Evolutionary conservation across 768 basidiomycete species (phyloP).

Genomic region (Trametes gibbosa): DNA sequence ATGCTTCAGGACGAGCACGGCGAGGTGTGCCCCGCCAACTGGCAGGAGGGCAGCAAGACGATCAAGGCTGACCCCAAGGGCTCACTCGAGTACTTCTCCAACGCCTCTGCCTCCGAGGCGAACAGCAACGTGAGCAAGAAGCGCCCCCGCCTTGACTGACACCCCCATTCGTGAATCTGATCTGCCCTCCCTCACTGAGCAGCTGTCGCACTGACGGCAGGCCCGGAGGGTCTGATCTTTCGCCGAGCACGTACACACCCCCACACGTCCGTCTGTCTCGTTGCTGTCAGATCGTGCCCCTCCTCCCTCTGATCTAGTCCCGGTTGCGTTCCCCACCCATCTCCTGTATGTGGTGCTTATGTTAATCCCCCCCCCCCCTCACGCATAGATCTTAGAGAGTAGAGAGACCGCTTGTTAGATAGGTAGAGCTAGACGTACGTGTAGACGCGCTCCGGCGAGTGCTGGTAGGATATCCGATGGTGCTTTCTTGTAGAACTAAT

Average conservation of each 20-base stretch:
- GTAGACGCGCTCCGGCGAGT: slow-evolving; percentile 8
- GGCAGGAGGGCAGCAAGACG: slow-evolving; percentile 78
- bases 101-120: slow-evolving; percentile 28
- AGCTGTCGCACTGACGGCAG: slow-evolving; percentile 20
- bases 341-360: not conserved
- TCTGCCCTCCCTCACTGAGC: slow-evolving; percentile 18
- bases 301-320: slow-evolving; percentile 17
- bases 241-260: slow-evolving; percentile 10
- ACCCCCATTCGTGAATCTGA: slow-evolving; percentile 16
- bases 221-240: slow-evolving; percentile 18
- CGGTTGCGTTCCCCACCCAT: slow-evolving; percentile 6
- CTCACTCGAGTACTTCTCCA: slow-evolving; percentile 71
- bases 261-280: slow-evolving; percentile 2
- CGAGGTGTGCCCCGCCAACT: slow-evolving; percentile 91
- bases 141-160: slow-evolving; percentile 53
- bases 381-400: slow-evolving; percentile 17
- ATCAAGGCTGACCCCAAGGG: slow-evolving; percentile 77
- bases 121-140: slow-evolving; percentile 50
- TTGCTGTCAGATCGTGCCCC: slow-evolving; percentile 18
- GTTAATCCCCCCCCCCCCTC: not conserved
- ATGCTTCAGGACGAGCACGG: slow-evolving; percentile 72
- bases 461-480: slow-evolving; percentile 13
- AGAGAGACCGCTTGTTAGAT: slow-evolving; percentile 1
- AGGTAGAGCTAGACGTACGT: slow-evolving; percentile 7
- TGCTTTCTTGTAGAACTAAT: slow-evolving; percentile 8